A percentile compares a stretch with the other conserved stretches of the same genome.
Conservation (phyloP, 495 filamentous ascomycete genomes). For the Neurospora hispaniola region DNA sequence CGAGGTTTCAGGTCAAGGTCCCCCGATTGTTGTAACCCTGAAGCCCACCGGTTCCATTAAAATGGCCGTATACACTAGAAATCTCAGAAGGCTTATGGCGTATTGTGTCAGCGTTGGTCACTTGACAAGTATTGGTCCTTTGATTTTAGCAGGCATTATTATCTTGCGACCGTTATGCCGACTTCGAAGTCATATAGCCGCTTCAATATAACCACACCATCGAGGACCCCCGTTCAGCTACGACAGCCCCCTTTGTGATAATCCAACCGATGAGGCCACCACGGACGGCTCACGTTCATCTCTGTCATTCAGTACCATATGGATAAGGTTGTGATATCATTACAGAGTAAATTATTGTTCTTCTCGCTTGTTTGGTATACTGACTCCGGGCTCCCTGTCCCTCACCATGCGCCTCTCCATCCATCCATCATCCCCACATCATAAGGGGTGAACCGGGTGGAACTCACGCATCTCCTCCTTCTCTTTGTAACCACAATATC, state of each 20-base stretch:
- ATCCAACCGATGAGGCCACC: background rate
- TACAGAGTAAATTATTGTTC: background rate
- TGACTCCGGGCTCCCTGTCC: background rate
- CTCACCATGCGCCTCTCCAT: background rate
- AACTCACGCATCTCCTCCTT: background rate
- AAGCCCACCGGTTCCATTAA: background rate
- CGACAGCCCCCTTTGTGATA: background rate
- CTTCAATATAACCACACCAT: background rate
- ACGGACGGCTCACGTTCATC: background rate
- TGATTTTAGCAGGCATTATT: background rate
- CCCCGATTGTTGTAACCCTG: background rate
- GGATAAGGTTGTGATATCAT: background rate
- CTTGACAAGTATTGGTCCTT: background rate
- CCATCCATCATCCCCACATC: background rate
- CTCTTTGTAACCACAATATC: background rate
- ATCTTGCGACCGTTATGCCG: background rate
- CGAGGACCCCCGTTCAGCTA: background rate
- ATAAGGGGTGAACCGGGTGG: background rate
- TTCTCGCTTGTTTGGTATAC: background rate
- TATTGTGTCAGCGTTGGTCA: background rate
- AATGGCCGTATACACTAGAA: background rate
- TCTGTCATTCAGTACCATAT: background rate
- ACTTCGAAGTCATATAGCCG: background rate
- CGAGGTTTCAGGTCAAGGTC: background rate
- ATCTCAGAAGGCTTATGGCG: background rate